Conservation (phyloP, 164 flowering plant species). For the Chimonanthus salicifolius region DNA sequence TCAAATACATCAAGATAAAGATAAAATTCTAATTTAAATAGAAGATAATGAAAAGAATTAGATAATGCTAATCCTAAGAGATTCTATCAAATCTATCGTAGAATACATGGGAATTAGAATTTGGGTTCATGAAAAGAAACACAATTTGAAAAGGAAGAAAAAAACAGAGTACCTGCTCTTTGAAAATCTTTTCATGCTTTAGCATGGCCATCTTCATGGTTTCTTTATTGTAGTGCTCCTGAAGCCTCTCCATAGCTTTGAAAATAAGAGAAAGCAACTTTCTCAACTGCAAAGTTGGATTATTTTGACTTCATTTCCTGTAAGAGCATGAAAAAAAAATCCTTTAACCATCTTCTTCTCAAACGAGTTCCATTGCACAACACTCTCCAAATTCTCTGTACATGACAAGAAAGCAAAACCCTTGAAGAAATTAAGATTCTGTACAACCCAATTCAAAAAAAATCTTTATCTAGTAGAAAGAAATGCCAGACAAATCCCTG, state of each 20-base stretch:
- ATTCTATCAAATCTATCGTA: no score
- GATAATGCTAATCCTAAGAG: no score
- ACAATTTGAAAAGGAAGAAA: neutral
- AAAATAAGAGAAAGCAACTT: neutral
- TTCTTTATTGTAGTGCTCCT: slow-evolving; percentile 45
- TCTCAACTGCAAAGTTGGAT: slow-evolving; percentile 1
- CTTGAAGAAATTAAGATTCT: neutral
- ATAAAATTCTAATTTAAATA: no score
- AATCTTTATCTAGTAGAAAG: neutral
- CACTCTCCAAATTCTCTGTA: slow-evolving; percentile 1
- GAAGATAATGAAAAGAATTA: no score
- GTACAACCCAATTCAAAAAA: neutral
- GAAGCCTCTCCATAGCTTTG: slow-evolving; percentile 41
- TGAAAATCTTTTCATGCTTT: slow-evolving; percentile 77
- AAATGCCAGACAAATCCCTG: neutral
- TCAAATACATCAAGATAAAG: no score
- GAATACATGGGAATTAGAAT: neutral
- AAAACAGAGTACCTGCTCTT: slow-evolving; percentile 57
- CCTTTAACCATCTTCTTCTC: neutral
- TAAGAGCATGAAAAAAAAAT: neutral
- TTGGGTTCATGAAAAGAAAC: neutral
- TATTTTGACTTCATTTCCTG: neutral
- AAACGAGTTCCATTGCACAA: neutral
- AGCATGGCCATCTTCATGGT: slow-evolving; percentile 71
- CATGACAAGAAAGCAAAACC: neutral